Conservation (phyloP, 2,329 filamentous ascomycete genomes). For the Bimuria novae-zelandiae region DNA sequence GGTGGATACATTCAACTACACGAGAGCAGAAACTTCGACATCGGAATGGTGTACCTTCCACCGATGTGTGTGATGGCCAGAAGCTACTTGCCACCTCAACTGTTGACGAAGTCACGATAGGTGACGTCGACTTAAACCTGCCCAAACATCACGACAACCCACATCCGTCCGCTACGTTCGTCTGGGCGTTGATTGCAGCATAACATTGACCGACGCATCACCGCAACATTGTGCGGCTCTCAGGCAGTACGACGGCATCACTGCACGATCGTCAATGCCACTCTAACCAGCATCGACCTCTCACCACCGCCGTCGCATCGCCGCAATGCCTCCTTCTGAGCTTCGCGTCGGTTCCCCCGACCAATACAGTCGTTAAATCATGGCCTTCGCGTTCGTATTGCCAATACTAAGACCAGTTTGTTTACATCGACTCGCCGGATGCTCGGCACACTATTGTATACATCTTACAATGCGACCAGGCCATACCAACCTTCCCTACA, state of each 20-base stretch:
- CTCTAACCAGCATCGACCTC: neutral
- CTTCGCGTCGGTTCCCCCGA: neutral
- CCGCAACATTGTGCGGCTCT: neutral
- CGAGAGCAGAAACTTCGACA: too few relatives aligned
- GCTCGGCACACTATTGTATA: too few relatives aligned
- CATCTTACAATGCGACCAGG: too few relatives aligned
- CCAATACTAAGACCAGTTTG: neutral
- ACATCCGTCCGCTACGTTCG: too few relatives aligned
- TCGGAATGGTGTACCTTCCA: too few relatives aligned
- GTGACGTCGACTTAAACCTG: neutral
- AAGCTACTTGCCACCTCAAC: neutral
- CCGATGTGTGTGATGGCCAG: too few relatives aligned
- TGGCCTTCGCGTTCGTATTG: neutral
- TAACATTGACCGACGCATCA: neutral
- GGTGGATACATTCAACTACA: too few relatives aligned
- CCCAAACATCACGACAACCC: too few relatives aligned
- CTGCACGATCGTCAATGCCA: neutral
- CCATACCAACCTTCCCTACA: too few relatives aligned
- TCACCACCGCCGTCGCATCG: neutral
- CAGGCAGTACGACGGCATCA: neutral
- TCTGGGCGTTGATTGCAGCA: too few relatives aligned
- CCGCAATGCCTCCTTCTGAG: neutral
- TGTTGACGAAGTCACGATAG: constrained; percentile 1
- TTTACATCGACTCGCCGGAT: too few relatives aligned
- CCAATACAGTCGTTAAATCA: too few relatives aligned